These are phyloP conservation scores for Phytopythium cucurbitacearum DNA, from an alignment of 352 stramenopile genomes.

Conservation along the genomic window DNA sequence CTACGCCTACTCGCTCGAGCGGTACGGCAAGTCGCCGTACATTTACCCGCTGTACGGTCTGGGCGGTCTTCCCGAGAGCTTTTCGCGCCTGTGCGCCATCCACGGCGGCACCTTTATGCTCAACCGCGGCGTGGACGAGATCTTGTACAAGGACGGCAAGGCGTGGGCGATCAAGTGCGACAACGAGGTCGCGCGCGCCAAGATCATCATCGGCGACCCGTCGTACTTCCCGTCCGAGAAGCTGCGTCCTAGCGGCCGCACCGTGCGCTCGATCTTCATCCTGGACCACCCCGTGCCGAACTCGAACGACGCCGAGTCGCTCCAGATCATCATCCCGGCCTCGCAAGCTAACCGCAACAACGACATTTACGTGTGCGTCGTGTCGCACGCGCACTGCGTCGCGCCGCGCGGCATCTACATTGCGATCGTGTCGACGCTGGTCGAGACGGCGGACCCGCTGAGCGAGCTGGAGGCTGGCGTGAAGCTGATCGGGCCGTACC, in stretches of 20 bases:
- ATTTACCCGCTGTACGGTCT: conserved; percentile 99
- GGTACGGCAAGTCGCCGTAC: conserved; percentile 97
- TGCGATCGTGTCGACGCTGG: conserved; percentile 97
- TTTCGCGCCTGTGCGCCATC: conserved; percentile 98
- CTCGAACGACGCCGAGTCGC: conserved; percentile 95
- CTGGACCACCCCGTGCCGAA: conserved; percentile 98
- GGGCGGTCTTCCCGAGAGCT: conserved; percentile 97
- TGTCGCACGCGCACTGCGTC: conserved; percentile 94
- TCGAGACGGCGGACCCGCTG: conserved; percentile 95
- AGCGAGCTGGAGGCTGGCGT: conserved; percentile 94
- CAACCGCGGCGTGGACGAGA: conserved; percentile 93
- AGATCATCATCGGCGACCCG: conserved; percentile 98
- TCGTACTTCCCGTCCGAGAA: conserved; percentile 97
- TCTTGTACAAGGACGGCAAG: conserved; percentile 92
- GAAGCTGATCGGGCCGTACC: conserved; percentile 94
- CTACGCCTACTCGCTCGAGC: conserved; percentile 97
- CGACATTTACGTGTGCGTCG: conserved; percentile 98
- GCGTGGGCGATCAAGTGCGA: conserved; percentile 90
- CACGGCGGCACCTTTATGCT: conserved; percentile 99
- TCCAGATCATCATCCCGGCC: conserved; percentile 99
- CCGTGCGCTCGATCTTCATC: conserved; percentile 99
- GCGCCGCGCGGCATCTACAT: conserved; percentile 97
- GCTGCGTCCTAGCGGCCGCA: conserved; percentile 89
- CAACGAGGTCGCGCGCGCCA: conserved; percentile 96
- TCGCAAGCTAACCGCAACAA: conserved; percentile 92